Base-by-base conservation (phyloP, 768 basidiomycete species). In the Peribolospora kevripleyi region DNA sequence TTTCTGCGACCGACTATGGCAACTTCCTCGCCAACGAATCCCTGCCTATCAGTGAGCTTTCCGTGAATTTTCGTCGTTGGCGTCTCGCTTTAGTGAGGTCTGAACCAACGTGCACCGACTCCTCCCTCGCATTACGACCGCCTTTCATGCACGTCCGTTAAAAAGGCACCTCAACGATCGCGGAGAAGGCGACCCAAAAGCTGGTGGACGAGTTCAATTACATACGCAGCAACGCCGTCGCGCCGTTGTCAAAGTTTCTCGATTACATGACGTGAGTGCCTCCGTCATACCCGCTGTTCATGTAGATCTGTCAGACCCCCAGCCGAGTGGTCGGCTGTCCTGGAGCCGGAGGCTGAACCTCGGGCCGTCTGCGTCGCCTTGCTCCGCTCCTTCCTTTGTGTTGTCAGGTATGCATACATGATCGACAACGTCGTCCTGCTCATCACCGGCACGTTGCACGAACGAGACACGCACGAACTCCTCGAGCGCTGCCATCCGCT, bases 131-230 rank as follows among this genome's bases (percentile, higher is more conserved):
- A 25, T 1, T 25, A 25, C 25, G 25, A 25, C 25, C 25, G 25
- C 25, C 25, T 25, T 25, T 25, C 25, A 25, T 25, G 25, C 25
- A 25, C 25, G 8, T 13, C 13, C 8, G 43, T 45, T 45, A 7
- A 45, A 7, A 45, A 13, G 83, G 85, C 54, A 93, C 91, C 6
- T 80, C 86, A 7, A 88, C 85, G 51, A 95, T 97, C 65, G 77
- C 85, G n/a, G 90, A 91, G 70, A 88, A 82, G 70, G 91, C 93
- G 39, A 95, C 88, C 3, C 82, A 88, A 65, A 74, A 84, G 59
- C 78, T 98, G 41, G 90, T 98, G 39, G 83, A 93, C 67, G 93
- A 97, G 68, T 97, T 98, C 76, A 85, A 90, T 68, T 97, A 82
- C 67, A 69, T 97, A 55, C 74, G 85, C 55, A 81, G 72, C 62